Evolutionary conservation across 495 filamentous ascomycete genomes (phyloP), one percentile per base, ranked within the genome.

Genomic region (Hyaloscypha bicolor): DNA sequence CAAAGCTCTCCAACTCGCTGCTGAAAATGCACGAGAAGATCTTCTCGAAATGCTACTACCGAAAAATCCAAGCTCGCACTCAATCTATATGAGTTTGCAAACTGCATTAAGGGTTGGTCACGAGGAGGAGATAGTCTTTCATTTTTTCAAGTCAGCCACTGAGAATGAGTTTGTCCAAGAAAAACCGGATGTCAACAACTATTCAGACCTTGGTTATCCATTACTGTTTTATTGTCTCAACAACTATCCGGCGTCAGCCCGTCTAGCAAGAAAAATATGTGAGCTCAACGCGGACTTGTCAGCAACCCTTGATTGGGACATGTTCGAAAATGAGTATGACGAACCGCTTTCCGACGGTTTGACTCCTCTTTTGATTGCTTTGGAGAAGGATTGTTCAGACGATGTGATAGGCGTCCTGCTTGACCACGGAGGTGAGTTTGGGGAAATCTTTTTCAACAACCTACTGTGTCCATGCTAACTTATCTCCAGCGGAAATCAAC

Each of bases 181-280:
- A 29, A 59, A 29, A 33, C 56, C 56, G 25, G 25, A 59, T 59
- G 29, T 59, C 21, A 59, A 59, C n/a, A 59, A 59, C n/a, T 8
- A 31, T 33, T 59, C 56, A 16, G 56, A 59, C 16, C 6, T 59
- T 14, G 56, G 56, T 31, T 59, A 30, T 59, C 56, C 56, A 12
- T 59, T 59, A 30, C 22, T 59, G 21, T 59, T 59, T 6, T 59
- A 59, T 59, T 59, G n/a, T n/a, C 56, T 59, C 56, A 59, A 32
- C 31, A 59, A 33, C 31, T 59, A 59, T 32, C 56, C 56, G 0
- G 9, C 56, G 6, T 59, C 56, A 11, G 56, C 29, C 32, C 56
- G 56, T 32, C 32, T 59, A 32, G n/a, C 56, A 30, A 59, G 31
- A n/a, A 30, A 59, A n/a, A 32, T 59, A 30, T 59, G 56, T 6